Base-by-base conservation (phyloP, 1,284 basidiomycete species). In the Boletus hoseneyae region DNA sequence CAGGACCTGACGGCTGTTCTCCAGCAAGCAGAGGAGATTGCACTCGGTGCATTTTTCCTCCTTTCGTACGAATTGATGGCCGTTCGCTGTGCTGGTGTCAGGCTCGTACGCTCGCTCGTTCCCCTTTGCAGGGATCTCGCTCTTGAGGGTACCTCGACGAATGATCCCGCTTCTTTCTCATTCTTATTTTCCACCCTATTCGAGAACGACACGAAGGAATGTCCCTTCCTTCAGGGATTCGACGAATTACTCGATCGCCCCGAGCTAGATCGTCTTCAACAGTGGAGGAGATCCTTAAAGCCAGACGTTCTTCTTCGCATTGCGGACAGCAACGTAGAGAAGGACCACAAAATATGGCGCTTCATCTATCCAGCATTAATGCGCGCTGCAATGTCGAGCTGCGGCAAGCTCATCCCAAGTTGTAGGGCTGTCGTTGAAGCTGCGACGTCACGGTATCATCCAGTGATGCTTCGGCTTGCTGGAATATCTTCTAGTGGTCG, bases 31-130 rank as follows among this genome's bases (percentile, higher is more conserved):
- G 74, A 73, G 42, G 82, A 85, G 55, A 78, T 94, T 34, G 87
- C 90, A 60, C 82, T 83, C 0, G 86, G 85, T 3, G 82, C 81
- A 0, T 65, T 97, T 37, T 93, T 96, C 66, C 71, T 97, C 21
- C 75, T 94, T n/a, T 80, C 87, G 7, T 83, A 87, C 44, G 79
- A 79, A 42, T 70, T 69, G 16, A 65, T 71, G 38, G 56, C 67
- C 3, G 73, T 87, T 8, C 79, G 80, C 44, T 68, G 67, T 1
- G 70, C 76, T 16, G 89, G 86, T 2, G 73, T 87, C 23, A 82
- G 81, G 62, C 69, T 84, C 9, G 60, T 86, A 12, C 79, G 83
- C 40, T 68, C 77, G 38, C 67, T 89, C 33, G 71, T 75, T 12
- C 64, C 68, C 2, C 48, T 69, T 37, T 64, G 73, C 48, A 62